phyloP scores from a whole-genome alignment of 768 basidiomycete species.

The Asterophora lycoperdoides region DNA sequence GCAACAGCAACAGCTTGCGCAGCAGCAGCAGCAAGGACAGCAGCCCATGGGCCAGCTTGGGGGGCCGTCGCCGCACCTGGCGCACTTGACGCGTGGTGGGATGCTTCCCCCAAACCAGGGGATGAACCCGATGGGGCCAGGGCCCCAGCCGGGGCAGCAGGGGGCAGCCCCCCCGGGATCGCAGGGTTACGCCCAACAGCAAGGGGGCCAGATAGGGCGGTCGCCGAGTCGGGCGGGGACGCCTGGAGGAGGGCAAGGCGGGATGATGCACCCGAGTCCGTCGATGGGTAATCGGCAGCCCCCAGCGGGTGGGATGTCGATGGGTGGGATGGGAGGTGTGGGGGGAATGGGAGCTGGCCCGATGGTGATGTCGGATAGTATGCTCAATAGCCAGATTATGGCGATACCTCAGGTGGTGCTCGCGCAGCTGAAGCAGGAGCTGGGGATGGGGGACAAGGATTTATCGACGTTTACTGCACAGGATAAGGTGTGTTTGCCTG shows the following conservation, averaged over 20 bases:
- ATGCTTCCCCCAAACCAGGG: conserved; percentile 50
- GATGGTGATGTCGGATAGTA: conserved; percentile 10
- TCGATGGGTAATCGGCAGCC: conserved; percentile 47
- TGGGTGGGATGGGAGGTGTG: conserved; percentile 4
- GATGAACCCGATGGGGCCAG: conserved; percentile 34
- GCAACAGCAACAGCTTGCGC: conserved; percentile 26
- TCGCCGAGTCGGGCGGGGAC: conserved; percentile 56
- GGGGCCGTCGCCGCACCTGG: conserved; percentile 50
- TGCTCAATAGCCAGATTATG: conserved; percentile 39
- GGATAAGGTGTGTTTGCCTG: conserved; percentile 53
- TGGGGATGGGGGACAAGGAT: conserved; percentile 14
- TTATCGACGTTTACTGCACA: conserved; percentile 4
- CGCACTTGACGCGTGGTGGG: conserved; percentile 33
- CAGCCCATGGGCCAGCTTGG: conserved; percentile 45
- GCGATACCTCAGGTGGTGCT: conserved; percentile 34
- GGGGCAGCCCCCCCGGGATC: conserved; percentile 31
- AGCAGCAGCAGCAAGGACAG: conserved; percentile 2
- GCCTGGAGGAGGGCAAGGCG: conserved; percentile 22
- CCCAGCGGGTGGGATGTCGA: conserved; percentile 23
- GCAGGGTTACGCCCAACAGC: conserved; percentile 26
- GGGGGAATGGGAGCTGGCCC: too few species aligned
- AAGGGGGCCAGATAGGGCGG: conserved; percentile 33
- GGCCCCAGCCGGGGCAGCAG: conserved; percentile 18
- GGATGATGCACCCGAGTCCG: conserved; percentile 54
- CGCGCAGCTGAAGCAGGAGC: conserved; percentile 12